Base-by-base conservation (phyloP, 345 rosid genomes). In the Clausena lansium region DNA sequence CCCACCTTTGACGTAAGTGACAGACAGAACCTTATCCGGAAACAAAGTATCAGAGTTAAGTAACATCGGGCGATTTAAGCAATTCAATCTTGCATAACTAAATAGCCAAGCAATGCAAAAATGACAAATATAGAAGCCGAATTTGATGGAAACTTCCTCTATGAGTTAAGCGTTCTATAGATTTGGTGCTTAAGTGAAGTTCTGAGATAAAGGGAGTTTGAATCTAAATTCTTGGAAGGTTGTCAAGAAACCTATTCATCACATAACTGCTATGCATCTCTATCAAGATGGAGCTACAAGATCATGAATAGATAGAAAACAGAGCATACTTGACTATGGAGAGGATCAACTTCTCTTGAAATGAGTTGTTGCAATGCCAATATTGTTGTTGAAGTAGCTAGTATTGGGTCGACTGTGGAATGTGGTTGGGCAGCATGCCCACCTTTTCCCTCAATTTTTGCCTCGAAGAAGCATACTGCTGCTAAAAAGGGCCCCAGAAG, bases 261-360 rank as follows among this genome's bases (percentile, higher is more conserved):
- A 41, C 13, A 41, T 41, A 41, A 41, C 47, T 41, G 47, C 14
- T 10, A 41, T 41, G 47, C 13, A 39, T 41, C 47, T 41, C 47
- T 45, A 45, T 14, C 50, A 45, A 45, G 50, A 45, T 45, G 50
- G 15, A 45, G 50, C 50, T 2, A 45, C 50, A 45, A 45, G 50
- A 45, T 13, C 50, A 45, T 13, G 50, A 45, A 45, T 11, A 13
- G 50, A 3, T 45, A 45, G 15, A 45, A 45, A 45, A 47, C 11
- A 45, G 38, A 27, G 35, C 84, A 27, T 83, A 86, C 88, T 45
- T 41, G 89, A 86, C 98, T 89, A 2, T 75, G 73, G 50, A 95
- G 90, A 55, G 98, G 96, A 88, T 95, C 92, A 17, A 78, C 84
- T 86, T 93, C 99, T 85, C 96, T 88, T 6, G 92, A 93, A 83